These are phyloP conservation scores for Didymella segeticola DNA, from an alignment of 2,329 filamentous ascomycete species.

Conservation along the genomic window DNA sequence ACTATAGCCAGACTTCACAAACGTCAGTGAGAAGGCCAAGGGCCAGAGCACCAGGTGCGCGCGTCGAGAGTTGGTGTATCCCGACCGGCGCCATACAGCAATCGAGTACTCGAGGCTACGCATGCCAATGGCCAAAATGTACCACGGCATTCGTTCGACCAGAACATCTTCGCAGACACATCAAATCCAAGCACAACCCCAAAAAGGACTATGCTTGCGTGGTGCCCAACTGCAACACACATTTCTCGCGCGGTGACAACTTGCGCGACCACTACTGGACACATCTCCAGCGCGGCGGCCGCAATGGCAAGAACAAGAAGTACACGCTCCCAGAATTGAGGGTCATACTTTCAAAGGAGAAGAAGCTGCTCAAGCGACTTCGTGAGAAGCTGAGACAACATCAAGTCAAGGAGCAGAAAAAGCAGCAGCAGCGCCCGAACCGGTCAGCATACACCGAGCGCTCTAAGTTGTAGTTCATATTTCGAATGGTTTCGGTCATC, in stretches of 20 bases:
- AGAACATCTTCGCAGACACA: slow-evolving; percentile 34
- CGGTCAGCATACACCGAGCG: neutral
- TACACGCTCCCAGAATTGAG: slow-evolving; percentile 23
- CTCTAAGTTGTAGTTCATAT: neutral
- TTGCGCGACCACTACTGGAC: slow-evolving; percentile 36
- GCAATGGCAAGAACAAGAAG: slow-evolving; percentile 28
- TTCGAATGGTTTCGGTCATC: neutral
- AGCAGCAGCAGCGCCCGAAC: neutral
- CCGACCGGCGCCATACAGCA: neutral
- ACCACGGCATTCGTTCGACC: slow-evolving; percentile 21
- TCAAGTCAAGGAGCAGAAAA: slow-evolving; percentile 1
- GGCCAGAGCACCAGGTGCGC: slow-evolving; percentile 13
- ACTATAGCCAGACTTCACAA: neutral
- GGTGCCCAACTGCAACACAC: slow-evolving; percentile 18
- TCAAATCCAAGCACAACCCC: slow-evolving; percentile 24
- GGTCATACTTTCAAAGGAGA: slow-evolving; percentile 26
- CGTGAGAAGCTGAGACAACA: slow-evolving; percentile 15
- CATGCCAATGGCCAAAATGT: slow-evolving; percentile 16
- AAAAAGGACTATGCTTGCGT: slow-evolving; percentile 17
- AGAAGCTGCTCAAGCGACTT: slow-evolving; percentile 18
- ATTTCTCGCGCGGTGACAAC: slow-evolving; percentile 34
- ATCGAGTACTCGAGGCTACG: slow-evolving; percentile 16
- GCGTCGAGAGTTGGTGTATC: slow-evolving; percentile 22
- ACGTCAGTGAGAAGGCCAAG: neutral
- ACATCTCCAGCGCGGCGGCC: slow-evolving; percentile 27